Evolutionary conservation across 768 basidiomycete genomes (phyloP).

Genomic region (Tubosaeta sp.): DNA sequence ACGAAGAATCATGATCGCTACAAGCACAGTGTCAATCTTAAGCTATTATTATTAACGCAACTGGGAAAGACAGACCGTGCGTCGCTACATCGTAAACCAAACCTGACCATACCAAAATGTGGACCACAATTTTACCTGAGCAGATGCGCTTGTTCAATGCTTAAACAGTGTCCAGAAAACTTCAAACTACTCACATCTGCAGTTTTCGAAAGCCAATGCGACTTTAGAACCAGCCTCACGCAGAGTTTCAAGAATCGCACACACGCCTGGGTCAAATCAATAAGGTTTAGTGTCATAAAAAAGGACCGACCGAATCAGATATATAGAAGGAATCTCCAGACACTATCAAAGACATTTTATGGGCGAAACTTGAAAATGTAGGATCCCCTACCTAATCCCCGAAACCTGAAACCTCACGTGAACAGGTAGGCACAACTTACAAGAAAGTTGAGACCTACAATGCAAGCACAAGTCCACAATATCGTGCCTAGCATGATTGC

Average conservation of each 20-base stretch:
- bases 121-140: background rate
- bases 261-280: constrained; percentile 6
- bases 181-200: constrained; percentile 1
- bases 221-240: background rate
- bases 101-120: background rate
- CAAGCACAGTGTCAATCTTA: too few relatives aligned
- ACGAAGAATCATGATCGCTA: background rate
- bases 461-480: too few relatives aligned
- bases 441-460: background rate
- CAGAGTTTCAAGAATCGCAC: background rate
- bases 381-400: background rate
- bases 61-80: constrained; percentile 4
- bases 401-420: background rate
- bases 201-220: background rate
- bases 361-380: background rate
- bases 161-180: background rate
- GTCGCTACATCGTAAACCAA: background rate
- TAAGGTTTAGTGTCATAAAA: background rate
- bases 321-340: constrained; percentile 3
- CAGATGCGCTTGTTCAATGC: background rate
- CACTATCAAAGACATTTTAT: background rate
- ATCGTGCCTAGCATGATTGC: background rate
- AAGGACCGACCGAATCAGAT: background rate
- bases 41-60: too few relatives aligned
- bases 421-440: background rate